These are phyloP conservation scores for Jackrogersella minutella DNA, from an alignment of 495 filamentous ascomycete genomes.

Conservation along the genomic window DNA sequence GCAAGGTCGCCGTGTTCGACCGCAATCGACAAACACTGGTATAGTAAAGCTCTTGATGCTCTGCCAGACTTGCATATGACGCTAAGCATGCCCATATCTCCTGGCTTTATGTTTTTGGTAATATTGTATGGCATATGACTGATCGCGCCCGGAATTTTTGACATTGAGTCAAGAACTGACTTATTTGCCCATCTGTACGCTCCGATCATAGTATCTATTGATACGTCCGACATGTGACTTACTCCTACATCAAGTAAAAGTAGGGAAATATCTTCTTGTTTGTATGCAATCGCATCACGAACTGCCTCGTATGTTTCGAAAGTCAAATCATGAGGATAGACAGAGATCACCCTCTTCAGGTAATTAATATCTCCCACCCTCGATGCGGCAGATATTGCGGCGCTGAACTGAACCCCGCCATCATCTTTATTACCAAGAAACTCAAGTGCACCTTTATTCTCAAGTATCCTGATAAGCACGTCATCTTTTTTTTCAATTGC, in stretches of 20 bases:
- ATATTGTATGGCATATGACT: neutral
- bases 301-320: neutral
- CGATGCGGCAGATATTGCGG: conserved; percentile 1
- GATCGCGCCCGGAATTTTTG: neutral
- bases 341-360: neutral
- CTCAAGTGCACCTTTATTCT: conserved; percentile 13
- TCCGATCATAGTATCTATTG: neutral
- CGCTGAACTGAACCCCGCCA: neutral
- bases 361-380: conserved; percentile 4
- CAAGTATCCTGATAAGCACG: conserved; percentile 1
- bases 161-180: conserved; percentile 5
- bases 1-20: neutral
- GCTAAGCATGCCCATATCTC: conserved; percentile 1
- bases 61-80: neutral
- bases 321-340: neutral
- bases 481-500: conserved; percentile 4
- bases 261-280: neutral
- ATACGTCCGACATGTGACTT: neutral
- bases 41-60: neutral
- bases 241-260: conserved; percentile 5
- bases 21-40: neutral
- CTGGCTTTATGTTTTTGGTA: neutral
- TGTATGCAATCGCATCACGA: neutral
- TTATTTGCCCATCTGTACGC: conserved; percentile 12
- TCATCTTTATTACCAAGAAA: neutral